Base-by-base conservation (phyloP, 106 monocot species). In the Acanthochlamys bracteata region DNA sequence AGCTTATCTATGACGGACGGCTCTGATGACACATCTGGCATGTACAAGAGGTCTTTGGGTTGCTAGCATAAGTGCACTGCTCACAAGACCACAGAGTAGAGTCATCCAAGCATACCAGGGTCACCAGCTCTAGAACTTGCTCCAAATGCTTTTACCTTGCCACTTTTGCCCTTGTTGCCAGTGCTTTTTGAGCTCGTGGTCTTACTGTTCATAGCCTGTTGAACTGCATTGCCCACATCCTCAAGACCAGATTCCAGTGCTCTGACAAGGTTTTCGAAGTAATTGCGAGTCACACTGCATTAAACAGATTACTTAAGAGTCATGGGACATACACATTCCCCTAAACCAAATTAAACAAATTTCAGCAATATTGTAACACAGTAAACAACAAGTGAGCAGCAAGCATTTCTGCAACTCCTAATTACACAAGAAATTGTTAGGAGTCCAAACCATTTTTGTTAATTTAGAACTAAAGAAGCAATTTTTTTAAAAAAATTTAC, bases 261-360 rank as follows among this genome's bases (percentile, higher is more conserved):
- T 15, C 83, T 77, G 6, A 99, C 98, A 19, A 99, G 73, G 61
- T 99, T 99, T 76, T 99, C 92, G 53, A 99, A 99, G 68, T 99
- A 99, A 74, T 99, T 99, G 2, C 89, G 76, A 22, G 98, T 99
- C 51, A 99, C 98, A 77, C 98, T 99, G 88, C 19, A 45, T 14
- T 0, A 15, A 46, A 68, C 11, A 51, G 3, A 20, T 22, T n/a
- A 15, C 13, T 39, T 22, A 53, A 23, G 40, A 8, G 23, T 1
- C 40, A 60, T 14, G 22, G 0, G 24, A 67, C 40, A 15, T 54
- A 11, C 17, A 14, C 2, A 49, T 49, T 10, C 3, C 3, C 10
- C 10, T 2, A 49, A 49, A 49, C 12, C 2, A 49, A 49, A 2
- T 2, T 17, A 49, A 4, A 49, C 2, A 33, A 33, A 3, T 33